These are phyloP conservation scores for Corynespora cassiicola DNA, from an alignment of 2,329 filamentous ascomycete genomes.

Conservation along the genomic window DNA sequence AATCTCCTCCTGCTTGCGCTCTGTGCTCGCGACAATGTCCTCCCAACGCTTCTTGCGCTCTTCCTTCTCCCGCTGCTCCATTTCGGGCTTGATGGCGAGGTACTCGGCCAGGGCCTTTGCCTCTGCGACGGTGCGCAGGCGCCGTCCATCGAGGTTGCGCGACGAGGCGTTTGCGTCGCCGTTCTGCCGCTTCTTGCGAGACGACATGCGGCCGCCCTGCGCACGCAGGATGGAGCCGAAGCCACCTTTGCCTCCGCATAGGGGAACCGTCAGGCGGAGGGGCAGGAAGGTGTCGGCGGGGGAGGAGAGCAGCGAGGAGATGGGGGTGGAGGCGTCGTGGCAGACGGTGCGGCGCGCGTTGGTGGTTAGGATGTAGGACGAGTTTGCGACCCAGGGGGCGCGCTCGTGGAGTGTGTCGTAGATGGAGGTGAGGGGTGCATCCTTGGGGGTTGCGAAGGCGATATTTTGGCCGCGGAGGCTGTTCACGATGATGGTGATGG, in stretches of 20 bases:
- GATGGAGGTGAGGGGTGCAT: conserved; percentile 74
- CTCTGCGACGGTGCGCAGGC: conserved; percentile 90
- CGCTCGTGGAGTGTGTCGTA: conserved; percentile 67
- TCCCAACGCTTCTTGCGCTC: conserved; percentile 85
- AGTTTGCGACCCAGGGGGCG: conserved; percentile 61
- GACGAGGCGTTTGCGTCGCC: conserved; percentile 88
- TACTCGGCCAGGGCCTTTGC: conserved; percentile 96
- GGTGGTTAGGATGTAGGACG: conserved; percentile 80
- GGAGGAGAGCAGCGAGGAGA: conserved; percentile 68
- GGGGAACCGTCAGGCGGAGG: conserved; percentile 77
- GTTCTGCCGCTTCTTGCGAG: conserved; percentile 84
- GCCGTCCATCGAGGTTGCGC: conserved; percentile 88
- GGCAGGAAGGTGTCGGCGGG: conserved; percentile 74
- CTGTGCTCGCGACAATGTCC: conserved; percentile 83
- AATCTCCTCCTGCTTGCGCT: conserved; percentile 83
- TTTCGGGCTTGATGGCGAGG: conserved; percentile 92
- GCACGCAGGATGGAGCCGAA: conserved; percentile 97
- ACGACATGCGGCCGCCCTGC: conserved; percentile 97
- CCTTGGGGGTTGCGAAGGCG: conserved; percentile 74
- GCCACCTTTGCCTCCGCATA: conserved; percentile 94
- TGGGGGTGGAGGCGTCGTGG: conserved; percentile 58
- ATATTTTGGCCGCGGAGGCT: conserved; percentile 84
- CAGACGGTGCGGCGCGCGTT: conserved; percentile 75
- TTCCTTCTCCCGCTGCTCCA: conserved; percentile 94
- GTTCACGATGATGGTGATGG: conserved; percentile 72